Percentiles rank a stretch among this genome's conserved stretches.
These are phyloP conservation scores for Plectosphaerella plurivora DNA, from an alignment of 2,329 filamentous ascomycete species.

Conservation along the genomic window DNA sequence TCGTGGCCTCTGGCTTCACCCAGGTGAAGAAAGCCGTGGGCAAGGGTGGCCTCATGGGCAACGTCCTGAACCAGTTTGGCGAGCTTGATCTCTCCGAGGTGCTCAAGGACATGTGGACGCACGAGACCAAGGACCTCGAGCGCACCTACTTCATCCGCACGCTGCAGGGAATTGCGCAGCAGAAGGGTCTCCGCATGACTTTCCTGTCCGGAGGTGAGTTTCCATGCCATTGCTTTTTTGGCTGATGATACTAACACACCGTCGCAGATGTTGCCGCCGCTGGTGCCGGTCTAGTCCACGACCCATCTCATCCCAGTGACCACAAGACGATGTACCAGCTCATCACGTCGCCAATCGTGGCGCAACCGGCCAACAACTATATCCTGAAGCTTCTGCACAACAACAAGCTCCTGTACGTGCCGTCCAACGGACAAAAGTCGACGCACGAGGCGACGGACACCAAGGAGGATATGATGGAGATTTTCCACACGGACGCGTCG, in stretches of 20 bases:
- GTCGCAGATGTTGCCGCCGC: conserved; percentile 74
- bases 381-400: conserved; percentile 94
- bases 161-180: conserved; percentile 88
- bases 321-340: conserved; percentile 99
- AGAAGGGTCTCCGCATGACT: conserved; percentile 94
- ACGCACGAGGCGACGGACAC: conserved; percentile 78
- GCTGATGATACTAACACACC: conserved; percentile 14
- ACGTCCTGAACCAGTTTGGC: conserved; percentile 91
- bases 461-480: conserved; percentile 99
- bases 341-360: conserved; percentile 88
- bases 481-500: conserved; percentile 90
- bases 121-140: conserved; percentile 96
- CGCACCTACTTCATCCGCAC: conserved; percentile 95
- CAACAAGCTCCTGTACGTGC: conserved; percentile 88
- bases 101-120: conserved; percentile 94
- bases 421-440: conserved; percentile 76
- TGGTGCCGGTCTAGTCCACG: conserved; percentile 89
- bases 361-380: conserved; percentile 78
- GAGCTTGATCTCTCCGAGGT: conserved; percentile 95
- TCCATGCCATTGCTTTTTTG: not conserved
- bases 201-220: conserved; percentile 80
- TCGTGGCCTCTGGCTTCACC: conserved; percentile 88
- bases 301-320: conserved; percentile 83
- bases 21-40: conserved; percentile 96
- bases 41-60: conserved; percentile 92